Conservation (phyloP, 2,329 filamentous ascomycete genomes). For the Elsinoe perseae region DNA sequence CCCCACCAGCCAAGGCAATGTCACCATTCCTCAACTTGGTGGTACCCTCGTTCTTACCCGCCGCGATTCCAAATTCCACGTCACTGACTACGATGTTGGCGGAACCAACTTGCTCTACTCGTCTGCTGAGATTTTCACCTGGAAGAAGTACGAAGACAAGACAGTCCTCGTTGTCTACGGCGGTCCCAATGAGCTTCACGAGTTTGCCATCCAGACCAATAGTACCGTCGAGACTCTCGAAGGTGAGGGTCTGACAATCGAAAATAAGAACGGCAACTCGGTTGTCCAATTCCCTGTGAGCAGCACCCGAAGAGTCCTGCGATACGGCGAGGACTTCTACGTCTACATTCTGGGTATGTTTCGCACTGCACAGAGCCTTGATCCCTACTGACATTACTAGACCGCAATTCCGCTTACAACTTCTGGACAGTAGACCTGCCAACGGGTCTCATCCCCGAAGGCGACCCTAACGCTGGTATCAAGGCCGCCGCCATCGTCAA, state of each 20-base stretch:
- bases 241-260: conserved; percentile 34
- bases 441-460: conserved; percentile 25
- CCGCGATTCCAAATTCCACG: conserved; percentile 59
- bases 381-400: conserved; percentile 31
- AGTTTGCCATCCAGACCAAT: conserved; percentile 45
- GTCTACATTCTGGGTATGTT: conserved; percentile 50
- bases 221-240: conserved; percentile 33
- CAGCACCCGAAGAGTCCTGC: conserved; percentile 45
- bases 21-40: conserved; percentile 53
- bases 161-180: conserved; percentile 56
- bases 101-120: conserved; percentile 56
- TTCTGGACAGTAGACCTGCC: conserved; percentile 58
- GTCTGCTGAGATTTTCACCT: conserved; percentile 62
- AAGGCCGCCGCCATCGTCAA: conserved; percentile 49
- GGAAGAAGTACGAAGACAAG: conserved; percentile 54
- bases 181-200: conserved; percentile 54
- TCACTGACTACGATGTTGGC: conserved; percentile 59
- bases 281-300: conserved; percentile 51
- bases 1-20: conserved; percentile 48
- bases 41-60: conserved; percentile 52
- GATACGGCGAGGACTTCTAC: conserved; percentile 42
- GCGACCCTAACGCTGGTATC: conserved; percentile 29
- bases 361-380: neutral
- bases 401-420: conserved; percentile 59
- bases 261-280: conserved; percentile 36